phyloP scores from a whole-genome alignment of 805 yeast species.

The Starmerella khaoyaiensis region DNA sequence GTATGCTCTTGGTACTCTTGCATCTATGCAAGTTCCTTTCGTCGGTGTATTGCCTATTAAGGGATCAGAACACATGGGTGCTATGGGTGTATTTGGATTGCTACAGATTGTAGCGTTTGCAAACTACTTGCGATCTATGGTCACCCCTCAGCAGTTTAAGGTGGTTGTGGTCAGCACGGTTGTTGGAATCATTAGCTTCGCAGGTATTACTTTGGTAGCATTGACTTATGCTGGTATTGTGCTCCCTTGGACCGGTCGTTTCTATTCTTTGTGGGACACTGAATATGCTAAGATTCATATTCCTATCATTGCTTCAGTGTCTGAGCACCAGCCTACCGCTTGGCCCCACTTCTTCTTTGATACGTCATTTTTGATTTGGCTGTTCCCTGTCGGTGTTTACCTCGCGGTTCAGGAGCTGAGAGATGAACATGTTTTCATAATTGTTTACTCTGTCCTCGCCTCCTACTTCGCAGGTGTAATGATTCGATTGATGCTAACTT shows the following conservation, averaged over 20 bases:
- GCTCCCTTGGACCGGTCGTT: constrained; percentile 99
- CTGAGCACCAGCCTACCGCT: constrained; percentile 99
- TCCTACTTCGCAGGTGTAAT: constrained; percentile 98
- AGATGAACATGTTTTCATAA: constrained; percentile 85
- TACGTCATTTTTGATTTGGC: constrained; percentile 84
- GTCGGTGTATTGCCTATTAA: constrained; percentile 95
- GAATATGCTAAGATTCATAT: constrained; percentile 94
- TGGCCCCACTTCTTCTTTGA: constrained; percentile 98
- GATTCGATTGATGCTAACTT: constrained; percentile 93
- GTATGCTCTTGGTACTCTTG: constrained; percentile 95
- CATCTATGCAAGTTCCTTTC: constrained; percentile 98
- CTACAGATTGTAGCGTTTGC: constrained; percentile 83
- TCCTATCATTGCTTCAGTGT: constrained; percentile 96
- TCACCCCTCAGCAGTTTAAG: constrained; percentile 61
- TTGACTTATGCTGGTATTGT: constrained; percentile 85
- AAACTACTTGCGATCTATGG: constrained; percentile 59
- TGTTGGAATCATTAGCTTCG: constrained; percentile 42
- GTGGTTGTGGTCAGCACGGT: constrained; percentile 39
- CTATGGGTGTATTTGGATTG: constrained; percentile 92
- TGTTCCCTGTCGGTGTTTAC: constrained; percentile 96
- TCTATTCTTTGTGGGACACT: constrained; percentile 97
- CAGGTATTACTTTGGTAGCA: constrained; percentile 56
- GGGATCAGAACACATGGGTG: constrained; percentile 97
- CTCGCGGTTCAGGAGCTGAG: constrained; percentile 76
- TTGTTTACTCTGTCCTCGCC: constrained; percentile 83